Conservation (phyloP, 176 grass and related monocot species). For the Cenchrus purpureus region DNA sequence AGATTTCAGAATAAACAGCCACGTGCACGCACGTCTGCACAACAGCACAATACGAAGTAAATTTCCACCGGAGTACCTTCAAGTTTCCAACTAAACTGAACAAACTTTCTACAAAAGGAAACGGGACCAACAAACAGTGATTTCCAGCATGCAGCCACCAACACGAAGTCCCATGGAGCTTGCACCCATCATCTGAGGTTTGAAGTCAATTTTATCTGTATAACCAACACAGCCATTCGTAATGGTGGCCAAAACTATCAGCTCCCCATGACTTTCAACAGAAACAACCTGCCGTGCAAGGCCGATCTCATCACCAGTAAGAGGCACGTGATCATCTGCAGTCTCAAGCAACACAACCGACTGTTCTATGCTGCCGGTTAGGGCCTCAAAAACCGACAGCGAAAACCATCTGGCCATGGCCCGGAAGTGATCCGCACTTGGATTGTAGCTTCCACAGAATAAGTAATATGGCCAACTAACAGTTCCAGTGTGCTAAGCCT, state of each 20-base stretch:
- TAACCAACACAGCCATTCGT: neutral
- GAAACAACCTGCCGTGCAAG: conserved; percentile 29
- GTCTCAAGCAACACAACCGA: neutral
- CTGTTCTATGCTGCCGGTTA: neutral
- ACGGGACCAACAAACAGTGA: conserved; percentile 19
- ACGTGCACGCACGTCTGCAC: too few relatives aligned
- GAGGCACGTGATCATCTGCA: neutral
- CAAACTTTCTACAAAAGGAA: too few relatives aligned
- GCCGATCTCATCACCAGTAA: neutral
- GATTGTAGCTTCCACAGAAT: too few relatives aligned
- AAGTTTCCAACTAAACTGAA: too few relatives aligned
- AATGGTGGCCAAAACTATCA: neutral
- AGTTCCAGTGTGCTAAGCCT: too few relatives aligned
- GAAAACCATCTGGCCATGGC: conserved; percentile 29
- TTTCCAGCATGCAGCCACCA: neutral
- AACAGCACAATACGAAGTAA: too few relatives aligned
- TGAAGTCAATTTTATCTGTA: neutral
- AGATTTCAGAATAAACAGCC: too few relatives aligned
- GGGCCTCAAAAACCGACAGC: neutral
- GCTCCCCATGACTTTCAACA: neutral
- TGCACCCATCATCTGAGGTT: neutral
- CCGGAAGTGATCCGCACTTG: neutral
- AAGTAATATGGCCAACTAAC: too few relatives aligned
- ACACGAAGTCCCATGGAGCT: neutral
- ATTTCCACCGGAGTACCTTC: too few relatives aligned